Base-by-base conservation (phyloP, 106 monocot species). In the Acorus calamus region DNA sequence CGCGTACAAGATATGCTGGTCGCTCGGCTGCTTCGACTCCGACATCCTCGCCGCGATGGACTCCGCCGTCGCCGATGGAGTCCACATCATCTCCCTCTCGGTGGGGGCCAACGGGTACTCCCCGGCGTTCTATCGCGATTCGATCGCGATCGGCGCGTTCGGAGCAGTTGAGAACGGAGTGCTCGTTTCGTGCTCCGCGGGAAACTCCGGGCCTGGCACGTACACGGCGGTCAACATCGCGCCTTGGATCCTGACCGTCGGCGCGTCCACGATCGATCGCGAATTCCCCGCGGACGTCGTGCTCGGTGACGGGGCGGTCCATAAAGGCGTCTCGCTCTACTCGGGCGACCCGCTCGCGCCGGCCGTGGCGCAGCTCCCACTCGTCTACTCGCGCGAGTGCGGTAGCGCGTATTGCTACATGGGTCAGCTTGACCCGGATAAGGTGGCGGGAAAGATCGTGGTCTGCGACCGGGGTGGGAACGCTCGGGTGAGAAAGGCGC, bases 231-330 rank as follows among this genome's bases (percentile, higher is more conserved):
- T 73, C 43, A 98, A 98, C 57, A 57, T 81, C 55, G 91, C 91
- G 0, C 96, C 96, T 6, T 96, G 96, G 96, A 84, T 96, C 6
- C 69, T 96, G 4, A 96, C 96, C 7, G 96, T 96, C 5, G 96
- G 96, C 0, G 96, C 90, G 0, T 91, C 90, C n/a, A 91, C 85
- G 11, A 60, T 91, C 12, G 84, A 96, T 49, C 63, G 91, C 2
- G 84, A 91, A 11, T 96, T 87, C 59, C 91, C 91, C 0, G 91
- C 96, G 6, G 87, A 98, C 44, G 96, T 78, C 0, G 44, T 76
- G 3, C 80, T 91, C 51, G 91, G 91, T 0, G 76, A 85, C 55
- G 82, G 91, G 7, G 64, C 53, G 8, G 53, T 65, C 4, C 66
- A 75, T 52, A 58, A 57, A 0, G 90, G 94, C 11, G 82, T 87